A percentile compares a stretch with the other conserved stretches of the same genome.
Conservation (phyloP, 2,329 filamentous ascomycete species). For the Colletotrichum neosansevieriae region DNA sequence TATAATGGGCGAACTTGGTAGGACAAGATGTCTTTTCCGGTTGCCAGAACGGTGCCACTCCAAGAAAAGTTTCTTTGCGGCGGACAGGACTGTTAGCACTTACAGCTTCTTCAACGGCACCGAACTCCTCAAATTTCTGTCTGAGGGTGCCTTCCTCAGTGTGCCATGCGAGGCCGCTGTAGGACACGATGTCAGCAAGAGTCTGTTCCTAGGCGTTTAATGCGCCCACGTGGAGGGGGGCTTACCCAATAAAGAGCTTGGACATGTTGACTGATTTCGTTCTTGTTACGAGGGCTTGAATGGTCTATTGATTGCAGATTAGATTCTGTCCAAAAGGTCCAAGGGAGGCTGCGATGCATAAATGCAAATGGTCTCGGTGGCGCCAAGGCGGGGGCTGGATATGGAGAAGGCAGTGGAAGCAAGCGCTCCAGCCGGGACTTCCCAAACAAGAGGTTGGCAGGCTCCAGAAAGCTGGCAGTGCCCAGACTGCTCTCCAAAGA, state of each 20-base stretch:
- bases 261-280: slow-evolving; percentile 71
- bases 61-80: slow-evolving; percentile 30
- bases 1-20: slow-evolving; percentile 1
- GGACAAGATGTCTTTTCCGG: slow-evolving; percentile 22
- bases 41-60: slow-evolving; percentile 15
- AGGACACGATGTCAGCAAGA: slow-evolving; percentile 33
- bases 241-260: slow-evolving; percentile 95
- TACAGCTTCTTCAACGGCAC: slow-evolving; percentile 94
- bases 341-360: slow-evolving; percentile 37
- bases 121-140: slow-evolving; percentile 93
- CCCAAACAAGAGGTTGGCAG: slow-evolving; percentile 21
- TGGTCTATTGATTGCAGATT: slow-evolving; percentile 20
- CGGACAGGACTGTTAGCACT: slow-evolving; percentile 56
- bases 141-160: slow-evolving; percentile 90
- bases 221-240: slow-evolving; percentile 33
- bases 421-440: slow-evolving; percentile 29
- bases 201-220: not conserved
- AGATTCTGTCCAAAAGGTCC: slow-evolving; percentile 14
- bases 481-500: slow-evolving; percentile 13
- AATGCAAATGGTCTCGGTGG: slow-evolving; percentile 32
- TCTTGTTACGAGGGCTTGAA: slow-evolving; percentile 15
- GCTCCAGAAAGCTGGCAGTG: slow-evolving; percentile 9
- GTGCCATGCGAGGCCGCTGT: slow-evolving; percentile 96
- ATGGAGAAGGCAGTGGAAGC: slow-evolving; percentile 11
- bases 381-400: slow-evolving; percentile 32